Base-by-base conservation (phyloP, 257 asterid species). In the Salvia hispanica region DNA sequence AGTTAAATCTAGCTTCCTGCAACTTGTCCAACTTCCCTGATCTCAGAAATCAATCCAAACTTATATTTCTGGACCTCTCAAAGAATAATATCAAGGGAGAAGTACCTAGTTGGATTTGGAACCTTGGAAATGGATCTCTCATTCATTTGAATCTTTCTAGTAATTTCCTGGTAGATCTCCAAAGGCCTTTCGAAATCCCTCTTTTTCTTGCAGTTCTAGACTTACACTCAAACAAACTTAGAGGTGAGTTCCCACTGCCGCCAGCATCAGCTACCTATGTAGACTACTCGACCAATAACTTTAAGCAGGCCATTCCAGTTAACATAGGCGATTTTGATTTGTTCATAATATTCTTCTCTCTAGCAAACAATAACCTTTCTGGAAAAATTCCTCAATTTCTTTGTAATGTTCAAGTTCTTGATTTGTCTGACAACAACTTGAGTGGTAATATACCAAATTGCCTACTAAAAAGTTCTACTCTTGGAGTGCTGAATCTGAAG, bases 51-150 rank as follows among this genome's bases (percentile, higher is more conserved):
- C 80, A 74, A 21, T 21, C 71, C 7, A 62, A 11, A 1, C 0
- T 85, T 51, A 1, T 5, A 2, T 18, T 58, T 2, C 62, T 87
- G 62, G 92, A 88, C 80, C 86, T 87, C 14, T 87, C 95, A 0
- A 67, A 16, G 54, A 82, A 86, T 58, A 60, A 36, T 56, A 76
- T 86, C 2, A 0, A 0, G 18, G 95, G 87, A n/a, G 72, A 78
- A 64, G 58, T 85, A 28, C 89, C 91, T 7, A 79, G 70, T 36
- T 87, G 92, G 95, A 76, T 87, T 42, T 85, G 95, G 92, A 40
- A 44, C 25, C 43, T 80, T 5, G 81, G 76, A 44, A 31, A 5
- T 48, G 78, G 80, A 70, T 0, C 0, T 0, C 79, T 76, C 2
- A 0, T 0, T 12, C 58, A 76, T 62, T 57, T 87, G 67, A 85